Conservation (phyloP, 345 rosid species). For the Salix arbutifolia region DNA sequence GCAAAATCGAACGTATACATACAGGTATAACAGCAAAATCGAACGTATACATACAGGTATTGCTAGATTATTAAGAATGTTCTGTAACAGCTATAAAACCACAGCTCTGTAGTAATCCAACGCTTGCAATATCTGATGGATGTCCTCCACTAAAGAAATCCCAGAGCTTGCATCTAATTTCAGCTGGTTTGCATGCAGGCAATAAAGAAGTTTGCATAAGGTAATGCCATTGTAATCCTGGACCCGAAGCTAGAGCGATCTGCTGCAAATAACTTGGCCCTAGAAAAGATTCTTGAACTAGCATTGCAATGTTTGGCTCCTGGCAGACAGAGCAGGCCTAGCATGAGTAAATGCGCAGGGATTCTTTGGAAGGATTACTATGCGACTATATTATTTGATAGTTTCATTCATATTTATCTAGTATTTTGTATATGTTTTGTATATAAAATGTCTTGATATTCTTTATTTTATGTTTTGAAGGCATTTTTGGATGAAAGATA, state of each 20-base stretch:
- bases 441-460: too few relatives aligned
- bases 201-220: conserved; percentile 59
- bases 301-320: conserved; percentile 78
- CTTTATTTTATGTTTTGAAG: too few relatives aligned
- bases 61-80: background rate
- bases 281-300: conserved; percentile 72
- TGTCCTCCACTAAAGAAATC: background rate
- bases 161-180: background rate
- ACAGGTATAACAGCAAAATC: too few relatives aligned
- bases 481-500: too few relatives aligned
- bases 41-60: background rate
- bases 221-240: conserved; percentile 50
- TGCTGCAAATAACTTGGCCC: conserved; percentile 44
- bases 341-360: conserved; percentile 81
- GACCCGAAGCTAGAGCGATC: conserved; percentile 65
- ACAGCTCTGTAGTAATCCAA: background rate
- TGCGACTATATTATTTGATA: too few relatives aligned
- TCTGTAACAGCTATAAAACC: background rate
- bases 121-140: background rate
- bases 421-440: too few relatives aligned
- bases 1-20: too few relatives aligned
- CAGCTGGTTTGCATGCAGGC: conserved; percentile 49
- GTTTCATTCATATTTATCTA: too few relatives aligned
- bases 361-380: too few relatives aligned
- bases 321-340: conserved; percentile 59